phyloP scores from a whole-genome alignment of 345 rosid species.

The Brassica napus region DNA sequence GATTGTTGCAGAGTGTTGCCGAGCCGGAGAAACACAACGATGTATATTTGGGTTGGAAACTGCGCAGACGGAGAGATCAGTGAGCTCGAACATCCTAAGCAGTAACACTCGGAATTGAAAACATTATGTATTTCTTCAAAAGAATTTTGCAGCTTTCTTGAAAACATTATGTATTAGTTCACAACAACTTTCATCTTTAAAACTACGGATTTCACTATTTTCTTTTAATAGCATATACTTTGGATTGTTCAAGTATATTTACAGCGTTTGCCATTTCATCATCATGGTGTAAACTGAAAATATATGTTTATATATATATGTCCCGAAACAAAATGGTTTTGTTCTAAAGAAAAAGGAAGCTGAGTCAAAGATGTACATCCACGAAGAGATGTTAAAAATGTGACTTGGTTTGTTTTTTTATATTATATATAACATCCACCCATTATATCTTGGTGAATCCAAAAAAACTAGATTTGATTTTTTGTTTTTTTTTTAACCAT shows the following conservation, averaged over 20 bases:
- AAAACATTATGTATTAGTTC: slow-evolving; percentile 2
- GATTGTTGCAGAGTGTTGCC: slow-evolving; percentile 83
- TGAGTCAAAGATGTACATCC: slow-evolving; percentile 49
- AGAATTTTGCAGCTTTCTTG: background rate
- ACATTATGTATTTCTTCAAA: slow-evolving; percentile 2
- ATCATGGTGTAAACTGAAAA: background rate
- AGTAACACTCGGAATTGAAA: slow-evolving; percentile 9
- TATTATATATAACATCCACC: background rate
- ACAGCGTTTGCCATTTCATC: background rate
- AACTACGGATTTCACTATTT: background rate
- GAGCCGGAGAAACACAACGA: slow-evolving; percentile 45
- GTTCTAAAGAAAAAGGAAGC: slow-evolving; percentile 21
- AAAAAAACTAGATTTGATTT: slow-evolving; percentile 14
- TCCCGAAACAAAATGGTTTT: slow-evolving; percentile 23
- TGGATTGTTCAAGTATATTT: background rate
- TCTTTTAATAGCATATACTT: background rate
- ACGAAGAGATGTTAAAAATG: slow-evolving; percentile 25
- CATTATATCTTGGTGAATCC: slow-evolving; percentile 8
- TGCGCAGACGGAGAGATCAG: slow-evolving; percentile 66
- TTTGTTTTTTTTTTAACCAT: background rate
- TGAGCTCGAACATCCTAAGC: slow-evolving; percentile 46
- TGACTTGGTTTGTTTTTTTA: background rate
- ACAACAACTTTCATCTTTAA: background rate
- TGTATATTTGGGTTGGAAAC: slow-evolving; percentile 73
- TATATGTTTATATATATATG: background rate